Conservation (phyloP, 768 basidiomycete species). For the Calvatia gigantea region DNA sequence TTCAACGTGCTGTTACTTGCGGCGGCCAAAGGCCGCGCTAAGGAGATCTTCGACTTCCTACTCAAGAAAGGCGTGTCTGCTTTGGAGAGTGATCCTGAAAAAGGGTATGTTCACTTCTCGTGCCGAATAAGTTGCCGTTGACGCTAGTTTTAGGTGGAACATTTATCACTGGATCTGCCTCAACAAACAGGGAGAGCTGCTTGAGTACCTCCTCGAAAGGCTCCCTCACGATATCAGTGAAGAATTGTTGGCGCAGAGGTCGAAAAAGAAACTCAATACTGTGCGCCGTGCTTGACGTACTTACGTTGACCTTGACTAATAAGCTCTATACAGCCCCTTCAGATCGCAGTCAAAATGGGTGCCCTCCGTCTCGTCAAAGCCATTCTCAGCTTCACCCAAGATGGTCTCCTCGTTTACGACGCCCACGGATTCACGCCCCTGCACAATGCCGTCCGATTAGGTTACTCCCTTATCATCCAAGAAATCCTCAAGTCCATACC, state of each 20-base stretch:
- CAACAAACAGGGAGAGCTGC: constrained; percentile 21
- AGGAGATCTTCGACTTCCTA: constrained; percentile 45
- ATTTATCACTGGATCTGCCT: constrained; percentile 48
- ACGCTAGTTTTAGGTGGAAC: constrained; percentile 42
- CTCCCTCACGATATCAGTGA: constrained; percentile 49
- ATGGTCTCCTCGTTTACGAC: constrained; percentile 37
- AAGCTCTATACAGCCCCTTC: constrained; percentile 41
- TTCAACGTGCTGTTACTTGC: constrained; percentile 45
- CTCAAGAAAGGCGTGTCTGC: constrained; percentile 44
- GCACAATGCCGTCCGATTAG: constrained; percentile 39
- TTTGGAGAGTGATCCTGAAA: constrained; percentile 33
- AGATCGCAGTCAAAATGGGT: constrained; percentile 42
- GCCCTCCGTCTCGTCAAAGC: constrained; percentile 26
- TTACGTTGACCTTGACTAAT: background rate
- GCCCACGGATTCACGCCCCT: constrained; percentile 49
- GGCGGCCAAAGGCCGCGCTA: constrained; percentile 23
- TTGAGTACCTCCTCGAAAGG: constrained; percentile 44
- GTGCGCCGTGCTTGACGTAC: constrained; percentile 22
- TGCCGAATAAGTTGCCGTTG: background rate
- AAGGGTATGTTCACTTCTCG: constrained; percentile 31
- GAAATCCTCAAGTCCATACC: constrained; percentile 36
- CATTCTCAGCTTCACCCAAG: constrained; percentile 34
- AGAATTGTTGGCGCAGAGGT: constrained; percentile 40
- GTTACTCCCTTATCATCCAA: constrained; percentile 31
- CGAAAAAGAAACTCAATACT: constrained; percentile 42